phyloP scores from a whole-genome alignment of 2,329 filamentous ascomycete genomes.

The Fusarium sp. region DNA sequence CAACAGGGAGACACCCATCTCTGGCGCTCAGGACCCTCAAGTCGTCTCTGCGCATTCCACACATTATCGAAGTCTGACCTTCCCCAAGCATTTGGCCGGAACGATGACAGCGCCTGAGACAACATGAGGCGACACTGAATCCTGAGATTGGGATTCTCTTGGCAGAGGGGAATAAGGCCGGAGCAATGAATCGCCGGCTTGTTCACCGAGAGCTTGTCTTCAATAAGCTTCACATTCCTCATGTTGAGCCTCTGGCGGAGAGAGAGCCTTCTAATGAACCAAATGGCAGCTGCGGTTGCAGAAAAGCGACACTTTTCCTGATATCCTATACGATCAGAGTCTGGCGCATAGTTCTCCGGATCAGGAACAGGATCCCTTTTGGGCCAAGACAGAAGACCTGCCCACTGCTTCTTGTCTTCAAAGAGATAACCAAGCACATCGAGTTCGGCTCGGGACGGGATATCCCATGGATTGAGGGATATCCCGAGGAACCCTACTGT shows the following conservation, averaged over 20 bases:
- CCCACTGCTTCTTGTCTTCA: neutral
- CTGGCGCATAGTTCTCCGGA: too few species aligned
- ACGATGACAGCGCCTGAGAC: too few species aligned
- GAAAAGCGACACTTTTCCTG: conserved; percentile 20
- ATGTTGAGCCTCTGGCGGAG: neutral
- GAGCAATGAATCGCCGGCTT: neutral
- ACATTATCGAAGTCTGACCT: too few species aligned
- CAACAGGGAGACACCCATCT: too few species aligned
- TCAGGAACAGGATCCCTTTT: too few species aligned
- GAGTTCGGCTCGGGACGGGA: neutral
- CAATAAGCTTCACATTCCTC: neutral
- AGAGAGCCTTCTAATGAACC: conserved; percentile 5
- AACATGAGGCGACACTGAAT: neutral
- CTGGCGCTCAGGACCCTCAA: too few species aligned
- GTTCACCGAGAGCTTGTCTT: neutral
- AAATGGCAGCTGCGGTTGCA: conserved; percentile 1
- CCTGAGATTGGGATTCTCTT: neutral
- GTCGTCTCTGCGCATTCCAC: too few species aligned
- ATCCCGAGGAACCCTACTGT: neutral
- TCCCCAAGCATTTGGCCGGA: too few species aligned
- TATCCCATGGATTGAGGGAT: neutral
- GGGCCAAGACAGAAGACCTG: too few species aligned
- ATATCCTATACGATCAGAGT: neutral
- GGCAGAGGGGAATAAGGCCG: conserved; percentile 7
- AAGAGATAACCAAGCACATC: neutral